Conservation (phyloP, 2,329 filamentous ascomycete species). For the Parafenestella ontariensis region DNA sequence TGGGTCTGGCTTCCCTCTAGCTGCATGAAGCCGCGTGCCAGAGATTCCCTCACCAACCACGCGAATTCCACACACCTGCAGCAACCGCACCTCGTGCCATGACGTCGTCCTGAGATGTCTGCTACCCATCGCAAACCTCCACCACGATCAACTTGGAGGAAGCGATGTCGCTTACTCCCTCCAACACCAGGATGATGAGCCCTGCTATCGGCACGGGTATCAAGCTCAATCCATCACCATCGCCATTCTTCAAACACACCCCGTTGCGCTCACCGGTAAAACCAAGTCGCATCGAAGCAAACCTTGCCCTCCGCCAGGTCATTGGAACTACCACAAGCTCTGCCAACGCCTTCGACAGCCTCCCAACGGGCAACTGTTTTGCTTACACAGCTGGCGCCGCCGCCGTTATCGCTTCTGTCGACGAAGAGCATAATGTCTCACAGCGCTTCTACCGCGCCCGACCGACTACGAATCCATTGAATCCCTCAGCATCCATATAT, state of each 20-base stretch:
- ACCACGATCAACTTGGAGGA: conserved; percentile 35
- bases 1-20: conserved; percentile 6
- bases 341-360: conserved; percentile 84
- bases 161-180: conserved; percentile 50
- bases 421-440: conserved; percentile 66
- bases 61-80: conserved; percentile 17
- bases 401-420: conserved; percentile 85
- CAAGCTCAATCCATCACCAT: conserved; percentile 69
- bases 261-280: conserved; percentile 69
- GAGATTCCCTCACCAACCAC: conserved; percentile 26
- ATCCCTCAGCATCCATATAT: conserved; percentile 63
- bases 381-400: conserved; percentile 93
- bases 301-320: conserved; percentile 78
- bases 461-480: conserved; percentile 72
- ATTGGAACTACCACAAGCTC: conserved; percentile 89
- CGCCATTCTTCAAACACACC: conserved; percentile 67
- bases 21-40: conserved; percentile 17
- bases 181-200: conserved; percentile 52
- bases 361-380: conserved; percentile 73
- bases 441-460: conserved; percentile 93
- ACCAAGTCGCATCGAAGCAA: conserved; percentile 53
- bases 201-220: conserved; percentile 47
- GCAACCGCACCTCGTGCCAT: conserved; percentile 31
- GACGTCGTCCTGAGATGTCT: conserved; percentile 38
- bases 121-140: conserved; percentile 28